Evolutionary conservation across 768 basidiomycete species (phyloP), one percentile per base, ranked within the genome.

Genomic region (Rhodotorula babjevae): DNA sequence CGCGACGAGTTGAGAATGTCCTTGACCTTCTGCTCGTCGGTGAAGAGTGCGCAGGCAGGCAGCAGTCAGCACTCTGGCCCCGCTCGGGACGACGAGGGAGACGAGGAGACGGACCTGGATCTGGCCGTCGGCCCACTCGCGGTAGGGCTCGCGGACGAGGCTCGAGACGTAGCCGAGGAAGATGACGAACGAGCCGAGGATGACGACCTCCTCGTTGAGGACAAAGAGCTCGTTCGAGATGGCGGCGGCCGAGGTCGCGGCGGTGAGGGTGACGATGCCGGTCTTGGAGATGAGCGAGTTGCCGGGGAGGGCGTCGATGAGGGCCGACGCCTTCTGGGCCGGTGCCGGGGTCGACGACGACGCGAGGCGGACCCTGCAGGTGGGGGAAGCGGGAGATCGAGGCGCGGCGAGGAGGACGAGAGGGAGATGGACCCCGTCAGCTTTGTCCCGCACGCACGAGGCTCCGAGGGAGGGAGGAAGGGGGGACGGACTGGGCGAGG

Each of bases 201-300:
- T 85, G 75, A 97, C 89, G 33, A 91, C 88, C 85, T 98, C 96
- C 82, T 97, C 94, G 81, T 96, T 96, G 79, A 95, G 87, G 71
- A 99, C 95, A 80, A 97, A 97, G 63, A 98, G 87, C 83, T 99
- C 82, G 73, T 81, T 78, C 25, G 80, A 81, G 79, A 83, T 81
- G 67, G 82, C 82, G 47, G 82, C 81, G 57, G 82, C 82, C 56
- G 81, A 78, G 65, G 81, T 63, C 67, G 79, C 82, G 63, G 80
- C 81, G 73, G 82, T 82, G 68, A 97, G 87, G 79, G 97, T 85
- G 79, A 93, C 90, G 64, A 90, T 87, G 73, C 93, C 93, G 58
- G 93, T 94, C 85, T 99, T 99, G 81, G 93, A 92, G 85, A 94
- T 85, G 82, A 96, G 85, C 29, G 81, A 82, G 80, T 87, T 89